phyloP scores from a whole-genome alignment of 164 flowering plant species.

The Berberis thunbergii region DNA sequence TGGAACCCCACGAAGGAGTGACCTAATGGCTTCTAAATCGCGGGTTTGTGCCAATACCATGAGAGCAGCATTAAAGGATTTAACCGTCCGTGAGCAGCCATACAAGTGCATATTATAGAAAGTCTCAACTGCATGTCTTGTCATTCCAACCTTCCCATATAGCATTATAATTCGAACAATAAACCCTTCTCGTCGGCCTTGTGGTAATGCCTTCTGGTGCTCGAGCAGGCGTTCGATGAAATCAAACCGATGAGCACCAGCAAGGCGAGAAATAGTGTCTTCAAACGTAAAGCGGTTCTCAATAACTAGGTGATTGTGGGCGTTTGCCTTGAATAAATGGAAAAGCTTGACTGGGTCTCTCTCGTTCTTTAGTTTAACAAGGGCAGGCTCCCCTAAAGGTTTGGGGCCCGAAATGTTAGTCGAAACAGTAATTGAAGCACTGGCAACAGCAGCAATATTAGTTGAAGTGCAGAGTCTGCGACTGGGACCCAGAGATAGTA shows the following conservation, averaged over 20 bases:
- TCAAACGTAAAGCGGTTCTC: constrained; percentile 70
- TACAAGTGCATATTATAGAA: constrained; percentile 51
- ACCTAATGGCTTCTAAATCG: constrained; percentile 28
- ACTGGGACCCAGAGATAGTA: constrained; percentile 46
- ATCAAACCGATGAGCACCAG: constrained; percentile 62
- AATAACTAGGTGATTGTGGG: constrained; percentile 46
- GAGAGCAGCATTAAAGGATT: constrained; percentile 70
- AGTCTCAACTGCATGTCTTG: constrained; percentile 47
- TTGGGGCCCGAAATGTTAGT: constrained; percentile 8
- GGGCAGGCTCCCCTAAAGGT: constrained; percentile 44
- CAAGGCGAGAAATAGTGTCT: constrained; percentile 57
- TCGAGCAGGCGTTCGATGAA: constrained; percentile 61
- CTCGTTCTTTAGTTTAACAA: constrained; percentile 55
- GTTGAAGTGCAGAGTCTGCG: constrained; percentile 37
- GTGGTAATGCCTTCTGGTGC: constrained; percentile 58
- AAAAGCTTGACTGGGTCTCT: constrained; percentile 66
- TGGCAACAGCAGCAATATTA: constrained; percentile 6
- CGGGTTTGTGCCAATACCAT: constrained; percentile 38
- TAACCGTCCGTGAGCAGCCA: constrained; percentile 57
- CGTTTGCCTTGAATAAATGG: constrained; percentile 49
- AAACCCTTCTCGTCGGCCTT: constrained; percentile 70
- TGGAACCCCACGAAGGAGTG: constrained; percentile 37
- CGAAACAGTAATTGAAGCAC: constrained; percentile 6
- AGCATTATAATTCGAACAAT: constrained; percentile 57
- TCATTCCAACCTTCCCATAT: constrained; percentile 71